Base-by-base conservation (phyloP, 495 filamentous ascomycete species). In the Polyplosphaeria fusca region DNA sequence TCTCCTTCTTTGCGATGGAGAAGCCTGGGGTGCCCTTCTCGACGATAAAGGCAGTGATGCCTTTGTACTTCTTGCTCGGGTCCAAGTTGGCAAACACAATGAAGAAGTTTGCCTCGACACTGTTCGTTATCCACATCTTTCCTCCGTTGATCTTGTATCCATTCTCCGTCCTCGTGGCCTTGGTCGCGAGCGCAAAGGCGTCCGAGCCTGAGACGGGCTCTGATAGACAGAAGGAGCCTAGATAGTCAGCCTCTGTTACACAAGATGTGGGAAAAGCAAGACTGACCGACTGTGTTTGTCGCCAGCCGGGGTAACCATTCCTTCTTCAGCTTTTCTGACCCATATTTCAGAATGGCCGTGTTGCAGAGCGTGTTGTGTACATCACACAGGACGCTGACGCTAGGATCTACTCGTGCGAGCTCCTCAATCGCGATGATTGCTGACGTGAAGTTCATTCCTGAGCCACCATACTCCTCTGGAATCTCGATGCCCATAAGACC, bases 61-160 rank as follows among this genome's bases (percentile, higher is more conserved):
- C 93, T 70, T 89, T 89, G 78, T 99, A 95, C 12, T 87, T 90
- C 69, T 89, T 86, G 71, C 80, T 83, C 2, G 86, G 89, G 68
- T 95, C 83, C 3, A 97, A 74, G 73, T 96, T 97, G 68, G 93
- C 93, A 65, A 99, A 99, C 25, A 97, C 93, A 67, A 99, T 91
- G 77, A 95, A 99, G 74, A 97, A 86, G 39, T 84, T 86, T 2
- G 92, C 84, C 76, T 99, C 94, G 75, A 90, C 85, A 47, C 86
- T 82, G 75, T 97, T 99, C 55, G 93, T 96, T 72, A 99, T 99
- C 93, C 93, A 99, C 92, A 96, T 97, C 79, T 99, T 99, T 68
- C 80, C 83, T 45, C 93, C 93, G 49, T 82, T 87, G 69, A 99
- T 85, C 71, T 80, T 86, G 73, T 88, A 97, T 16, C 91, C 88